phyloP scores from a whole-genome alignment of 2,329 filamentous ascomycete species.

The Aspergillus jensenii region DNA sequence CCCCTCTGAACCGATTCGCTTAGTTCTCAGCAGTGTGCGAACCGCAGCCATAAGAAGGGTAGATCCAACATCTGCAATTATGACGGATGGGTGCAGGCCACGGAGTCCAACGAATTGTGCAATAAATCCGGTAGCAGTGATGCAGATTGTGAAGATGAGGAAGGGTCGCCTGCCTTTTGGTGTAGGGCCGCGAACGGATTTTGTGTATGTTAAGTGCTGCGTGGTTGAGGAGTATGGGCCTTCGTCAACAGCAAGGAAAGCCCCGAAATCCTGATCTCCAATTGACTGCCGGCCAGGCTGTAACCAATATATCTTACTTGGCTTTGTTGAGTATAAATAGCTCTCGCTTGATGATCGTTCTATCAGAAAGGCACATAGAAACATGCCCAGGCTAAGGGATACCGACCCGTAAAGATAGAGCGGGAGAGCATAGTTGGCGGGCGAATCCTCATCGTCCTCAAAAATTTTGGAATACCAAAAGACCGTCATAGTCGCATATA shows the following conservation, averaged over 20 bases:
- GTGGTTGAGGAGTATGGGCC: conserved; percentile 13
- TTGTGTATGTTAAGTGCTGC: conserved; percentile 25
- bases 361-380: conserved; percentile 36
- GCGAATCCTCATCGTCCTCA: conserved; percentile 23
- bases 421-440: conserved; percentile 34
- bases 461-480: conserved; percentile 28
- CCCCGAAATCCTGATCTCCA: conserved; percentile 40
- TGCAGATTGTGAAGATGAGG: conserved; percentile 22
- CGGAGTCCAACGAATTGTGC: conserved; percentile 41
- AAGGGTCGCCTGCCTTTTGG: conserved; percentile 15
- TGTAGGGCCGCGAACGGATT: conserved; percentile 24
- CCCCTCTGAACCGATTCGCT: conserved; percentile 30
- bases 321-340: conserved; percentile 22
- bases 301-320: conserved; percentile 38
- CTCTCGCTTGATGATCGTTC: conserved; percentile 31
- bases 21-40: conserved; percentile 34
- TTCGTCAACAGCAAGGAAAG: conserved; percentile 35
- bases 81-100: conserved; percentile 38
- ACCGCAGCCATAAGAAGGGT: conserved; percentile 39
- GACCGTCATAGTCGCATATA: conserved; percentile 31
- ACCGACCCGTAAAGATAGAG: conserved; percentile 34
- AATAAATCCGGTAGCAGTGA: conserved; percentile 36
- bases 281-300: conserved; percentile 39
- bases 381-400: conserved; percentile 35
- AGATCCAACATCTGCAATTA: conserved; percentile 34